phyloP scores from a whole-genome alignment of 139 green algal species.

The Chlamydomonas eustigma region DNA sequence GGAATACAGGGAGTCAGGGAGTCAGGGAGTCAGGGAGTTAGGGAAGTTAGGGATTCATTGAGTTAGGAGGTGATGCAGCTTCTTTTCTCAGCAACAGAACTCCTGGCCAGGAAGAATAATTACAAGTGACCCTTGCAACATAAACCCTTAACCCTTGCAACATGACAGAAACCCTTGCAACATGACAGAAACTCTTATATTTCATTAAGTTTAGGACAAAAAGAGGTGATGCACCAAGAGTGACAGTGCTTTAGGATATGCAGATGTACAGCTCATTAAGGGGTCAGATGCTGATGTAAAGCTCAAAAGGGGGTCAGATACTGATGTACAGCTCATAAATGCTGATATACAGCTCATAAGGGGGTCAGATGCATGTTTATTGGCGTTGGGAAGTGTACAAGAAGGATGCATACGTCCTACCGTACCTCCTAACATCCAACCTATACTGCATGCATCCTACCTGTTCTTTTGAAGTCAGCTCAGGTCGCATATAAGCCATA shows the following conservation, averaged over 20 bases:
- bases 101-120: too few relatives aligned
- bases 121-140: neutral
- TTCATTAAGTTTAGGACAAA: too few relatives aligned
- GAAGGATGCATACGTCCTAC: neutral
- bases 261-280: too few relatives aligned
- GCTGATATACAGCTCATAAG: too few relatives aligned
- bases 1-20: neutral
- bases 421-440: neutral
- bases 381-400: too few relatives aligned
- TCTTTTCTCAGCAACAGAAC: too few relatives aligned
- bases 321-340: neutral
- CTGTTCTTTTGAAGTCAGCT: neutral
- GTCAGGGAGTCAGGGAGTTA: neutral
- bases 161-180: neutral
- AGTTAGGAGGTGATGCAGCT: too few relatives aligned
- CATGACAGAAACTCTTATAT: neutral
- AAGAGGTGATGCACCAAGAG: too few relatives aligned
- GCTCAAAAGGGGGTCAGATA: too few relatives aligned
- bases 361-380: neutral
- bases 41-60: neutral
- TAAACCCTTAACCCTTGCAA: neutral
- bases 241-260: too few relatives aligned
- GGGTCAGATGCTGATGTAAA: too few relatives aligned
- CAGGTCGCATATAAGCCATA: neutral
- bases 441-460: neutral